Evolutionary conservation across 768 basidiomycete species (phyloP).

Genomic region (Antrodiella citrinella): DNA sequence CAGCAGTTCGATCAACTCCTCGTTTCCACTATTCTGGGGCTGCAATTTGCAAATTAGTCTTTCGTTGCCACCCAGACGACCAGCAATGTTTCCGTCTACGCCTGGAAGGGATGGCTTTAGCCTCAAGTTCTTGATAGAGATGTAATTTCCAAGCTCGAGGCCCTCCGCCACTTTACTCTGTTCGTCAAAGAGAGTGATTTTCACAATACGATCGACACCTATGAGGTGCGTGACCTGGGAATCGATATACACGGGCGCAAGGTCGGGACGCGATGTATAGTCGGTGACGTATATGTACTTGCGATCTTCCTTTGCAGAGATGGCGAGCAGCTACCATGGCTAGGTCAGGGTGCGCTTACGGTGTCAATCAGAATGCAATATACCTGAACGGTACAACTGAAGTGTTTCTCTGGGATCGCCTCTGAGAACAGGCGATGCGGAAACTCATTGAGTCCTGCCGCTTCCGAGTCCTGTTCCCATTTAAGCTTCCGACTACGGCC

Average conservation of each 20-base stretch:
- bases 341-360: neutral
- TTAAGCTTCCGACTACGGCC: too few relatives aligned
- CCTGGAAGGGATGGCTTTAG: constrained; percentile 28
- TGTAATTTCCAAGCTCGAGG: constrained; percentile 34
- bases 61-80: constrained; percentile 40
- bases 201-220: constrained; percentile 44
- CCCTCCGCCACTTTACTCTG: constrained; percentile 34
- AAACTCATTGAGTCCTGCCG: constrained; percentile 24
- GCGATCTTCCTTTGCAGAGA: constrained; percentile 25
- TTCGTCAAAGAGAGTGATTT: constrained; percentile 40
- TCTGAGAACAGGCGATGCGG: constrained; percentile 42
- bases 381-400: constrained; percentile 57
- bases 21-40: constrained; percentile 26
- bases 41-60: constrained; percentile 38
- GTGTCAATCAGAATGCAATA: neutral
- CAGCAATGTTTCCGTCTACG: constrained; percentile 26
- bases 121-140: constrained; percentile 43
- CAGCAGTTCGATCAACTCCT: constrained; percentile 34
- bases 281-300: constrained; percentile 54
- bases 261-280: constrained; percentile 44
- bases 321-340: constrained; percentile 27
- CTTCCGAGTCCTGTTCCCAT: constrained; percentile 27
- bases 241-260: constrained; percentile 24
- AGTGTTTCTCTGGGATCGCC: constrained; percentile 32
- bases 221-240: constrained; percentile 28